Conservation (phyloP, 495 filamentous ascomycete species). For the Pyronema omphalodes region DNA sequence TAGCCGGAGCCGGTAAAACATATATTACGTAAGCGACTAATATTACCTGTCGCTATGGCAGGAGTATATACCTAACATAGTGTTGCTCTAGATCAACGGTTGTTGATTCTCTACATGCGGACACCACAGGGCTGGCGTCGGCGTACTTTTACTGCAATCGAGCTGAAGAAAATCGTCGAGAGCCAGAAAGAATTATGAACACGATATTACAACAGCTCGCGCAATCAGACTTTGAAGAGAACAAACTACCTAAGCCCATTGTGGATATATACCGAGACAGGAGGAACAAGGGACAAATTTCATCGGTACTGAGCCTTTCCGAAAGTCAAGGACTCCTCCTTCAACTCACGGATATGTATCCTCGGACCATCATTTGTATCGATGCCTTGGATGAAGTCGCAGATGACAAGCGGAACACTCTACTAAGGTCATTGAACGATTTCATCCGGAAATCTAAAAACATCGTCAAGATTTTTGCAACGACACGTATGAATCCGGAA, state of each 20-base stretch:
- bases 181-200: neutral
- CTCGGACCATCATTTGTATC: neutral
- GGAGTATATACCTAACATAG: conserved; percentile 10
- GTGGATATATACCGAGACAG: neutral
- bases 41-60: conserved; percentile 1
- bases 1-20: too few relatives aligned
- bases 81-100: conserved; percentile 1
- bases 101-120: neutral
- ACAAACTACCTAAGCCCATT: neutral
- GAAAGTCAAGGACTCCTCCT: too few relatives aligned
- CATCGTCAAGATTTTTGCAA: conserved; percentile 15
- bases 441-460: conserved; percentile 2
- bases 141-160: neutral
- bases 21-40: neutral
- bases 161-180: too few relatives aligned
- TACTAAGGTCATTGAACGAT: conserved; percentile 2
- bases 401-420: neutral
- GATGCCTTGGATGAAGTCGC: conserved; percentile 15
- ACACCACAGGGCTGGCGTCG: neutral
- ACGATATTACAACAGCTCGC: neutral
- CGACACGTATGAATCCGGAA: conserved; percentile 11
- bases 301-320: neutral
- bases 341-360: neutral
- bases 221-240: neutral
- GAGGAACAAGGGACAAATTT: neutral